These are phyloP conservation scores for Globisporangium viniferum DNA, from an alignment of 352 stramenopile species.

Conservation along the genomic window DNA sequence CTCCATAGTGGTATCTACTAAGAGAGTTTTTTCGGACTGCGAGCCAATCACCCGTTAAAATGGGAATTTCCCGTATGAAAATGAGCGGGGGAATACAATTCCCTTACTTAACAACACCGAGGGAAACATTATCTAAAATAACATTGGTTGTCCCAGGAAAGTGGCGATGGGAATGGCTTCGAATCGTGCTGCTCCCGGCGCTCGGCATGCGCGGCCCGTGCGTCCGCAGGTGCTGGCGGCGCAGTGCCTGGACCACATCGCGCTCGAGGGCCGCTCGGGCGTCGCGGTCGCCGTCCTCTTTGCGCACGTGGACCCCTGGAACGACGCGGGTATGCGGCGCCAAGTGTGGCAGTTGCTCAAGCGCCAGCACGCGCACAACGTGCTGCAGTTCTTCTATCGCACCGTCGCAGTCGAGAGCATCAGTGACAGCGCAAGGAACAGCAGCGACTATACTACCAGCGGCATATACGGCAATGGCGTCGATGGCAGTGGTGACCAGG, in stretches of 20 bases:
- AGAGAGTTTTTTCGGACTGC: no score
- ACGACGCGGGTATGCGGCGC: conserved; percentile 40
- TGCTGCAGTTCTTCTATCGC: conserved; percentile 55
- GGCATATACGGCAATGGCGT: neutral
- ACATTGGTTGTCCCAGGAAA: neutral
- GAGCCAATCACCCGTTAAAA: no score
- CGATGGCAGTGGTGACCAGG: neutral
- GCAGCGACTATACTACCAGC: neutral
- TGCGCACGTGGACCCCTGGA: conserved; percentile 32
- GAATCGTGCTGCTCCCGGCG: neutral
- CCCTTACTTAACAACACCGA: no score
- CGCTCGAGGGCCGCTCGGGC: conserved; percentile 49
- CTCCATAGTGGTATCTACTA: no score
- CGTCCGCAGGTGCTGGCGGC: conserved; percentile 48
- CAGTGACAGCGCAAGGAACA: neutral
- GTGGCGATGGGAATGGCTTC: neutral
- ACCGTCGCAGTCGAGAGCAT: neutral
- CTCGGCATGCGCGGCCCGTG: neutral
- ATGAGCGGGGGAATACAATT: no score
- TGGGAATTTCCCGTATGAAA: no score
- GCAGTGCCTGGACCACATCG: conserved; percentile 58
- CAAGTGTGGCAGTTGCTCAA: conserved; percentile 58
- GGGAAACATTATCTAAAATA: no score
- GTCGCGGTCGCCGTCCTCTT: conserved; percentile 41
- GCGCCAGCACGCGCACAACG: conserved; percentile 34